Evolutionary conservation across 352 stramenopile species (phyloP).

Genomic region (Phytophthora capsici): DNA sequence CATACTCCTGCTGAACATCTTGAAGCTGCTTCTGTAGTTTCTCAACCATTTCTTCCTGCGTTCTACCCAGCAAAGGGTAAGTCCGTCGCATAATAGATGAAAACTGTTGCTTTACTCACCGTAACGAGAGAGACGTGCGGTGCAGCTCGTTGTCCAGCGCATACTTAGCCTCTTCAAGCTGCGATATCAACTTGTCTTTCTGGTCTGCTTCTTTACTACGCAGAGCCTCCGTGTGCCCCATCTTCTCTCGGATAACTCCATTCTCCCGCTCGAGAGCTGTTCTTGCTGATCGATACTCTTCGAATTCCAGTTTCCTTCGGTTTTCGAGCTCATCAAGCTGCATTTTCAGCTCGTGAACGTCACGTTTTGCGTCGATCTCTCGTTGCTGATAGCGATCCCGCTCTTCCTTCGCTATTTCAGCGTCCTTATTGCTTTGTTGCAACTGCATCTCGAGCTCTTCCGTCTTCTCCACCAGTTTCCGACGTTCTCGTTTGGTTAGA

Average conservation of each 20-base stretch:
- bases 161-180: constrained; percentile 74
- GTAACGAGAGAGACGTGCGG: constrained; percentile 42
- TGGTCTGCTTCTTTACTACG: constrained; percentile 53
- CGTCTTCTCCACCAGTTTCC: constrained; percentile 57
- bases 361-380: constrained; percentile 61
- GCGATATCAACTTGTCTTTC: constrained; percentile 59
- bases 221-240: constrained; percentile 52
- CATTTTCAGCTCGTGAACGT: constrained; percentile 68
- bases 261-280: constrained; percentile 64
- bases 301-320: constrained; percentile 63
- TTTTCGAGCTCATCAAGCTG: constrained; percentile 78
- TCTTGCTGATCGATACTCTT: constrained; percentile 64
- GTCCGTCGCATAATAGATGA: not conserved
- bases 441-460: constrained; percentile 62
- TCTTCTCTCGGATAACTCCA: constrained; percentile 57
- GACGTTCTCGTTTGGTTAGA: constrained; percentile 48
- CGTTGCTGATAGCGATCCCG: constrained; percentile 67
- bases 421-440: constrained; percentile 52
- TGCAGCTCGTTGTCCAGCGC: constrained; percentile 62
- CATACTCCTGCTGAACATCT: constrained; percentile 51
- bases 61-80: constrained; percentile 24
- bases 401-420: constrained; percentile 56
- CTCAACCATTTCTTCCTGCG: constrained; percentile 55
- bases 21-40: constrained; percentile 65
- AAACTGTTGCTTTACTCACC: constrained; percentile 28